phyloP scores from a whole-genome alignment of 805 yeast genomes.

The Cyberlindnera lachancei region DNA sequence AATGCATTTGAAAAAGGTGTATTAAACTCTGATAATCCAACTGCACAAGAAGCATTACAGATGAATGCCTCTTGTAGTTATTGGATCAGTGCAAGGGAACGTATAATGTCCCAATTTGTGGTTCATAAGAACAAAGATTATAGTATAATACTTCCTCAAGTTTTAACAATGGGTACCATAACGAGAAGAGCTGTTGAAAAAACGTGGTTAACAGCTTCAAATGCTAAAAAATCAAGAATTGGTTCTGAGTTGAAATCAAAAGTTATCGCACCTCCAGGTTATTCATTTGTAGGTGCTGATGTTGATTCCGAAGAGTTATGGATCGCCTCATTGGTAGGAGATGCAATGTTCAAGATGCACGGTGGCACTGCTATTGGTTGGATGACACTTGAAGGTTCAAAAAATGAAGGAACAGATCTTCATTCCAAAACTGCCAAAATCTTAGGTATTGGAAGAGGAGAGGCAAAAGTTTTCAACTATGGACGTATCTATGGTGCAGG shows the following conservation, averaged over 20 bases:
- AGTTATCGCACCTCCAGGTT: constrained; percentile 81
- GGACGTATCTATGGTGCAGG: constrained; percentile 99
- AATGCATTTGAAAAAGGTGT: constrained; percentile 66
- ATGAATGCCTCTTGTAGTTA: constrained; percentile 77
- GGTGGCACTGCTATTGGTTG: constrained; percentile 97
- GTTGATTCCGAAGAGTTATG: constrained; percentile 97
- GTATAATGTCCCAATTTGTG: constrained; percentile 81
- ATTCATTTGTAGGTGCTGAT: constrained; percentile 94
- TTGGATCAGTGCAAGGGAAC: constrained; percentile 86
- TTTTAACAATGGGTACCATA: constrained; percentile 92
- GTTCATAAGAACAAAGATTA: constrained; percentile 40
- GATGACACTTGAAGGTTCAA: constrained; percentile 98
- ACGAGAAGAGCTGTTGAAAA: constrained; percentile 95
- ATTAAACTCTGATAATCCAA: constrained; percentile 59
- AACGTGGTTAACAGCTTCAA: constrained; percentile 96
- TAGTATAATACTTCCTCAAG: constrained; percentile 66
- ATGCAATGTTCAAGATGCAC: constrained; percentile 78
- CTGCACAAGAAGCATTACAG: constrained; percentile 73
- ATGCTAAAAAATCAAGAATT: constrained; percentile 75
- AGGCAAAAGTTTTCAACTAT: constrained; percentile 92
- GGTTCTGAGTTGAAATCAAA: constrained; percentile 93
- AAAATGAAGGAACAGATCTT: constrained; percentile 83
- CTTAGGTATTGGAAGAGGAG: constrained; percentile 80
- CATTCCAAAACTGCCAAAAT: constrained; percentile 92
- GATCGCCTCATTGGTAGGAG: constrained; percentile 96